phyloP scores from a whole-genome alignment of 2,329 filamentous ascomycete species.

The Talaromyces sp. region DNA sequence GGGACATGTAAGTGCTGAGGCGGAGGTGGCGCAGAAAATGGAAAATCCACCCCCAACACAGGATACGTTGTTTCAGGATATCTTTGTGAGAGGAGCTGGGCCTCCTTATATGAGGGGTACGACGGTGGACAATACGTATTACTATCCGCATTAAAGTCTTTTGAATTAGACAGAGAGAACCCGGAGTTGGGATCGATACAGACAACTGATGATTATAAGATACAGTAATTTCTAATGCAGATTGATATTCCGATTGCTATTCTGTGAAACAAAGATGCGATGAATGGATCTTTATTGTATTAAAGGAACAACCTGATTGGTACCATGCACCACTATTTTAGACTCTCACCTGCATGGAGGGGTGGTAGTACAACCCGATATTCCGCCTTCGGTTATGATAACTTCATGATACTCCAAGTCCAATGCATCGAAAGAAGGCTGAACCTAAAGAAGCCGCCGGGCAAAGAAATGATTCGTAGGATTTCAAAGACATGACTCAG shows the following conservation, averaged over 20 bases:
- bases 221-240: background rate
- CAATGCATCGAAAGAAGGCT: no score
- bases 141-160: slow-evolving; percentile 28
- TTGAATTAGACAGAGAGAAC: background rate
- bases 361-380: no score
- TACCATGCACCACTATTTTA: no score
- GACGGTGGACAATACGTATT: slow-evolving; percentile 81
- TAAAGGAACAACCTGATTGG: no score
- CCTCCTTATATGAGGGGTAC: slow-evolving; percentile 78
- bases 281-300: background rate
- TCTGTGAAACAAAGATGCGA: background rate
- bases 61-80: slow-evolving; percentile 85
- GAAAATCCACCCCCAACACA: slow-evolving; percentile 68
- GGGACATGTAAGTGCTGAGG: slow-evolving; percentile 75
- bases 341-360: no score
- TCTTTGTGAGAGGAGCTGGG: slow-evolving; percentile 79
- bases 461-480: no score
- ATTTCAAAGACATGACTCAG: no score
- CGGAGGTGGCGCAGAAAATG: slow-evolving; percentile 82
- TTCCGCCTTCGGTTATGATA: no score
- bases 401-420: no score
- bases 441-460: no score
- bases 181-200: background rate
- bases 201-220: background rate
- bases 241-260: background rate